Conservation (phyloP, 768 basidiomycete species). For the Lyophyllum atratum region DNA sequence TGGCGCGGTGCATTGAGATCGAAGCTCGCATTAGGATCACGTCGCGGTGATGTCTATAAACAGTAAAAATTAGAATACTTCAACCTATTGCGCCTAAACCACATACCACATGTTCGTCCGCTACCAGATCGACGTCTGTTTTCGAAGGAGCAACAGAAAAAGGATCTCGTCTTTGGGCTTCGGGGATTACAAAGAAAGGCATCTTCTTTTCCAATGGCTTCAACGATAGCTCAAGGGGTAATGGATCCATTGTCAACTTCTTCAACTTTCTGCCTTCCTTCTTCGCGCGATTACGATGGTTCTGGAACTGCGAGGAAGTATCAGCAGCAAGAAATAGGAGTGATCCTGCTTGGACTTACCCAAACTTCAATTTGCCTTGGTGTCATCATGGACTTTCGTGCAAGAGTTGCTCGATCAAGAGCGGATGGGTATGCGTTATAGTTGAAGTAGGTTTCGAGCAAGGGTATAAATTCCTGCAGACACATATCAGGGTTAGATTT, state of each 20-base stretch:
- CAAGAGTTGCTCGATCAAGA: constrained; percentile 39
- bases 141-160: constrained; percentile 12
- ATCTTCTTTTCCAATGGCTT: constrained; percentile 27
- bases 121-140: constrained; percentile 5
- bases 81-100: not conserved
- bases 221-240: constrained; percentile 23
- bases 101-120: constrained; percentile 11
- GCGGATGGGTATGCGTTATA: constrained; percentile 46
- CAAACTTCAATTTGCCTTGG: constrained; percentile 53
- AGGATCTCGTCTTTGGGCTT: constrained; percentile 7
- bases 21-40: not conserved
- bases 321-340: not conserved
- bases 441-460: constrained; percentile 47
- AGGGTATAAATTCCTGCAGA: constrained; percentile 42
- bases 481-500: not conserved
- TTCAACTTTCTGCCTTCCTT: constrained; percentile 26
- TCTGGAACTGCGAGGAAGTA: constrained; percentile 48
- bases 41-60: not conserved
- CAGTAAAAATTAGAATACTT: not conserved
- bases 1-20: constrained; percentile 17
- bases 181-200: constrained; percentile 25
- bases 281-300: constrained; percentile 45
- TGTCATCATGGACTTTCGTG: constrained; percentile 43
- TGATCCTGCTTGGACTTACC: constrained; percentile 33
- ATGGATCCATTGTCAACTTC: constrained; percentile 20